Conservation (phyloP, 768 basidiomycete genomes). For the Rickenella mellea region DNA sequence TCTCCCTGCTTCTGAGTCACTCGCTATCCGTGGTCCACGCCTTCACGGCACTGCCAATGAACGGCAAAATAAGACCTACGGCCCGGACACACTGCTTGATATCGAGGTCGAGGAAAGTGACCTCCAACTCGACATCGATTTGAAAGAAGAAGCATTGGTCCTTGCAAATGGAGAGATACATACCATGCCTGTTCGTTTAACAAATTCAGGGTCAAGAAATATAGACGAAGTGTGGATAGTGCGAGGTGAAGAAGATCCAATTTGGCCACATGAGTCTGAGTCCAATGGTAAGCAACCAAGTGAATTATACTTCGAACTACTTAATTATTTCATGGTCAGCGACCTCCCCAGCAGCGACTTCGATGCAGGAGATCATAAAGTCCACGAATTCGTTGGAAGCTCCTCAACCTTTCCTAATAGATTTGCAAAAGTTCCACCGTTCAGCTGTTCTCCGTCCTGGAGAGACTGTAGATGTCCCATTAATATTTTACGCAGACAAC, state of each 20-base stretch:
- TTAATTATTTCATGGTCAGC: background rate
- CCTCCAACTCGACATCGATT: constrained; percentile 52
- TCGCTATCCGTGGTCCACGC: constrained; percentile 63
- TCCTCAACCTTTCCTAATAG: constrained; percentile 37
- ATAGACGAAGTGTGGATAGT: constrained; percentile 71
- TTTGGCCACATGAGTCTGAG: constrained; percentile 38
- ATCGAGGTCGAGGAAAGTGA: constrained; percentile 55
- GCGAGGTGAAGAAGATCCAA: constrained; percentile 45
- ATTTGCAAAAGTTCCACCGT: constrained; percentile 20
- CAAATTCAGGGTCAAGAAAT: constrained; percentile 52
- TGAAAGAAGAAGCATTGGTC: constrained; percentile 41
- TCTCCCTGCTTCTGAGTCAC: constrained; percentile 55
- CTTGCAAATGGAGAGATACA: constrained; percentile 65
- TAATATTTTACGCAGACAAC: constrained; percentile 44
- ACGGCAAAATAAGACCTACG: constrained; percentile 60
- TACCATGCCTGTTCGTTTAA: constrained; percentile 44
- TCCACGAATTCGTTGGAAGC: constrained; percentile 45
- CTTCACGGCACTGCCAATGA: constrained; percentile 70
- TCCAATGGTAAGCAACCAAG: constrained; percentile 4
- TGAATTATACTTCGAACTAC: background rate
- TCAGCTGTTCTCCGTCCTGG: constrained; percentile 31
- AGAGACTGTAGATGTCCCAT: constrained; percentile 37
- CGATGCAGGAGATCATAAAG: constrained; percentile 28
- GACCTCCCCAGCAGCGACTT: constrained; percentile 5
- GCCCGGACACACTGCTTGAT: constrained; percentile 50